phyloP scores from a whole-genome alignment of 768 basidiomycete species.

The Tulasnella sp. region DNA sequence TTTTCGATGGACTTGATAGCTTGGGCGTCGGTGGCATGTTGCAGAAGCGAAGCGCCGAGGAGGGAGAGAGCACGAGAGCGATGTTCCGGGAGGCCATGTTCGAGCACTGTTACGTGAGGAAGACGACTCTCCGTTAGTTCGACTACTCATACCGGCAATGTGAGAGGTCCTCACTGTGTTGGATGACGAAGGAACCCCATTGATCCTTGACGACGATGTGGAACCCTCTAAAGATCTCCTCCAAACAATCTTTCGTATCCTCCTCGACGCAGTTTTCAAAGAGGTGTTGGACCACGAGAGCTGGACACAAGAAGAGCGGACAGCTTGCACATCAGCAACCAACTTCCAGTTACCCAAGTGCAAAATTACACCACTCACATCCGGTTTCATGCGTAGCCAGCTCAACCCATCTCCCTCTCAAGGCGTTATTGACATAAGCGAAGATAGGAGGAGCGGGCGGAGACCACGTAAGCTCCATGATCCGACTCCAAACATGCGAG shows the following conservation, averaged over 20 bases:
- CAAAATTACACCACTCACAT: no score
- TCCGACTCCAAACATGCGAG: conserved; percentile 90
- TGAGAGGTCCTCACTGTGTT: conserved; percentile 16
- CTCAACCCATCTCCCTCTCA: conserved; percentile 87
- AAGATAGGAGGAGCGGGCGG: conserved; percentile 87
- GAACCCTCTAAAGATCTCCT: conserved; percentile 48
- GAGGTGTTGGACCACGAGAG: conserved; percentile 38
- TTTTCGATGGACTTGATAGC: conserved; percentile 87
- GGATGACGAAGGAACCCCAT: conserved; percentile 71
- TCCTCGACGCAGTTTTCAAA: conserved; percentile 40
- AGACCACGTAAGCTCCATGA: conserved; percentile 90
- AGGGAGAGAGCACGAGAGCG: conserved; percentile 77
- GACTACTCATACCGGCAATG: neutral
- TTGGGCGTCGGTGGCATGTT: conserved; percentile 81
- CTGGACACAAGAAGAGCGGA: neutral
- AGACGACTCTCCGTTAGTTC: conserved; percentile 3
- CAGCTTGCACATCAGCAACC: neutral
- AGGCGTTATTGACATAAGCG: conserved; percentile 82
- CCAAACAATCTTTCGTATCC: conserved; percentile 37
- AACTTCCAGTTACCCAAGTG: neutral
- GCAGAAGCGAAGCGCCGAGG: conserved; percentile 72
- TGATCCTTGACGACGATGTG: conserved; percentile 81
- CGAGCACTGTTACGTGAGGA: conserved; percentile 59
- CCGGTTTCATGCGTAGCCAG: conserved; percentile 91
- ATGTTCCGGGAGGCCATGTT: conserved; percentile 79